A percentile compares a stretch with the other conserved stretches of the same genome.
Evolutionary conservation across 2,329 filamentous ascomycete species (phyloP).

Genomic region (Reticulascus tulasneorum): DNA sequence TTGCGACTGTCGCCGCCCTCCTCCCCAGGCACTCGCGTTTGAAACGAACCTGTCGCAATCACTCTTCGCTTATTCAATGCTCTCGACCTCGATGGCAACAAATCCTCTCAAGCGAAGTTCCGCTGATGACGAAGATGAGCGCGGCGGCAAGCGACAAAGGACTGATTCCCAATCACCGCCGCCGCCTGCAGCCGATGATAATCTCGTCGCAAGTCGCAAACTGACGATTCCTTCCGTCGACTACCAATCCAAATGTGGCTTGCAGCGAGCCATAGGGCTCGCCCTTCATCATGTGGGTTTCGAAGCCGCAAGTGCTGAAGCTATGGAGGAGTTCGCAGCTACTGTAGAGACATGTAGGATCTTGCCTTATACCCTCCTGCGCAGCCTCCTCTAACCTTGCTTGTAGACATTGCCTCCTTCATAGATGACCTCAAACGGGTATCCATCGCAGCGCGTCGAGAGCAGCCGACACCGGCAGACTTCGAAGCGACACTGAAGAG

Average conservation of each 20-base stretch:
- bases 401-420: conserved; percentile 45
- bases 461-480: conserved; percentile 51
- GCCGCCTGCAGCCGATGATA: background rate
- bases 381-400: conserved; percentile 16
- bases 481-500: conserved; percentile 50
- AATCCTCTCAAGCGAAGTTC: conserved; percentile 6
- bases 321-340: conserved; percentile 54
- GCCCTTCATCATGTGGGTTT: conserved; percentile 57
- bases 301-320: conserved; percentile 47
- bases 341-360: conserved; percentile 55
- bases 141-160: conserved; percentile 5
- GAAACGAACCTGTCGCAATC: no score
- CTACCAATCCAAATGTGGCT: conserved; percentile 33
- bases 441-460: conserved; percentile 46
- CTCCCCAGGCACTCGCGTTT: no score
- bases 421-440: conserved; percentile 43
- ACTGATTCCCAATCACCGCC: background rate
- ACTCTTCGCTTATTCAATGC: no score
- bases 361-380: background rate
- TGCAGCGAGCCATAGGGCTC: conserved; percentile 54
- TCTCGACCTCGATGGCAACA: conserved; percentile 2
- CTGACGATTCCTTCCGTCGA: conserved; percentile 21
- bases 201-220: conserved; percentile 1
- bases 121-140: conserved; percentile 1
- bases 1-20: no score